Evolutionary conservation across 164 flowering plant genomes (phyloP).

Genomic region (Santalum album): DNA sequence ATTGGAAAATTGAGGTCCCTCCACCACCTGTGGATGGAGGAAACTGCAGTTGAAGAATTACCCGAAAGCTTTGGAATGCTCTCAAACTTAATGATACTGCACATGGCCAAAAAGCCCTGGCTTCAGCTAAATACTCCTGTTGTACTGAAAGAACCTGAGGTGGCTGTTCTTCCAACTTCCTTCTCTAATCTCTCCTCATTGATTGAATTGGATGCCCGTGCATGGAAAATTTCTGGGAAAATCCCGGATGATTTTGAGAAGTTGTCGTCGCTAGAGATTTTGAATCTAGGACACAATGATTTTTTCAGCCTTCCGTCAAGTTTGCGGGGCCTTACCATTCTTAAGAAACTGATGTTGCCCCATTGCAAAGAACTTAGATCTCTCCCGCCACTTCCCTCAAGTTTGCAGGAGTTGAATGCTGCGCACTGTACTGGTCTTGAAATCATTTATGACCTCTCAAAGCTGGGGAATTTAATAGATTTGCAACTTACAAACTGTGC

Average conservation of each 20-base stretch:
- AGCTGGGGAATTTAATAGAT: slow-evolving; percentile 15
- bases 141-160: slow-evolving; percentile 4
- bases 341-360: slow-evolving; percentile 18
- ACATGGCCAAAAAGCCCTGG: background rate
- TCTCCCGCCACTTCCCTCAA: slow-evolving; percentile 40
- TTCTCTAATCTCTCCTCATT: slow-evolving; percentile 28
- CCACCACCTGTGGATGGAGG: slow-evolving; percentile 15
- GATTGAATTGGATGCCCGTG: slow-evolving; percentile 23
- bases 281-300: slow-evolving; percentile 24
- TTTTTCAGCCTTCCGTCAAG: slow-evolving; percentile 29
- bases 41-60: slow-evolving; percentile 24
- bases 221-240: slow-evolving; percentile 28
- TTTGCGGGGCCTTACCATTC: slow-evolving; percentile 22
- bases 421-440: slow-evolving; percentile 24
- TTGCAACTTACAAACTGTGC: slow-evolving; percentile 28
- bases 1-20: slow-evolving; percentile 26
- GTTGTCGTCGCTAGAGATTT: slow-evolving; percentile 22
- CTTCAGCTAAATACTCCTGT: background rate
- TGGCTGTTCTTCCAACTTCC: slow-evolving; percentile 19
- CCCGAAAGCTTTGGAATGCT: slow-evolving; percentile 34
- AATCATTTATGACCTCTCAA: slow-evolving; percentile 24
- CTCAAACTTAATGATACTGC: slow-evolving; percentile 18
- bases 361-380: slow-evolving; percentile 23
- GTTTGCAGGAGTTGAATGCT: slow-evolving; percentile 16
- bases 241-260: slow-evolving; percentile 38